A percentile compares a stretch with the other conserved stretches of the same genome.
Evolutionary conservation across 345 rosid genomes (phyloP).

Genomic region (Eucalyptus cloeziana): DNA sequence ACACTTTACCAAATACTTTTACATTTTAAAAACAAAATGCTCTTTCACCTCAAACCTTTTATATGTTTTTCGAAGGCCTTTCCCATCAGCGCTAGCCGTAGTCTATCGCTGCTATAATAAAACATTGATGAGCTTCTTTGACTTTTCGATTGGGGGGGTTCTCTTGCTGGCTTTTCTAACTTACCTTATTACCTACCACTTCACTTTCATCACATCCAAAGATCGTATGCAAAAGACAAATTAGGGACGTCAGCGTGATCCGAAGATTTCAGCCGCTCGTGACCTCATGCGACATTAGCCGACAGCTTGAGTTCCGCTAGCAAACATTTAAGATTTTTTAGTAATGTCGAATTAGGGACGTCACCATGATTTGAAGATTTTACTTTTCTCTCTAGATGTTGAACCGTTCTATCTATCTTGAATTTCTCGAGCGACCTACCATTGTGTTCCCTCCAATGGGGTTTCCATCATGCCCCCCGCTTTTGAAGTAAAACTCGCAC

Average conservation of each 20-base stretch:
- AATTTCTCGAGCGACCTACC: neutral
- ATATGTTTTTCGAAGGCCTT: no score
- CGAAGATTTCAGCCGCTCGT: no score
- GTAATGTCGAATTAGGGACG: neutral
- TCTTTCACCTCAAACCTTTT: neutral
- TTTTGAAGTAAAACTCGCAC: neutral
- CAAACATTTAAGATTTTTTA: neutral
- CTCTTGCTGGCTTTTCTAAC: neutral
- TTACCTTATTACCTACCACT: neutral
- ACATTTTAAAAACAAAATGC: neutral
- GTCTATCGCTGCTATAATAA: neutral
- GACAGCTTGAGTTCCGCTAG: neutral
- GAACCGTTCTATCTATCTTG: neutral
- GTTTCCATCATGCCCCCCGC: neutral
- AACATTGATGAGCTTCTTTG: neutral
- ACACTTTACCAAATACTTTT: fast-evolving
- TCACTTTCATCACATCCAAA: neutral
- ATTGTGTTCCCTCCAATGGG: neutral
- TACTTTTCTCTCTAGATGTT: neutral
- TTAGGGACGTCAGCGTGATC: neutral
- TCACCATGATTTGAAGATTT: neutral
- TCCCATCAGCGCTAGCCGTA: neutral
- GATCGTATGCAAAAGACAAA: neutral
- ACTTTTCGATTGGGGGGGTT: neutral
- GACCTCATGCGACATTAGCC: neutral